These are phyloP conservation scores for Aristolochia fimbriata DNA, from an alignment of 164 flowering plant species.

Conservation along the genomic window DNA sequence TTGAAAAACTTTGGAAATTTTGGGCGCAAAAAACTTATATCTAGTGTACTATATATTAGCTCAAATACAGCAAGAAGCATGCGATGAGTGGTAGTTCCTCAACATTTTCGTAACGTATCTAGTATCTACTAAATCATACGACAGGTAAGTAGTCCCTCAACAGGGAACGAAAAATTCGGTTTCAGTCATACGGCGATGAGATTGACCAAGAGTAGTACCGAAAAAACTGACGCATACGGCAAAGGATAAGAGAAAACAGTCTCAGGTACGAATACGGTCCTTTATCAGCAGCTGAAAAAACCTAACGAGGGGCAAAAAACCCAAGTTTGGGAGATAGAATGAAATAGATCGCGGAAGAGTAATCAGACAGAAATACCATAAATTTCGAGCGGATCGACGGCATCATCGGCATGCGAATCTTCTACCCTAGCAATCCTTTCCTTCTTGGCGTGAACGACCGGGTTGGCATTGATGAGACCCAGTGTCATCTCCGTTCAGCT, in stretches of 20 bases:
- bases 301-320: neutral
- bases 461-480: conserved; percentile 69
- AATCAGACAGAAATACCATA: conserved; percentile 37
- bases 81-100: too few relatives aligned
- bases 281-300: neutral
- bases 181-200: too few relatives aligned
- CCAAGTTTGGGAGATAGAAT: neutral
- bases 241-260: neutral
- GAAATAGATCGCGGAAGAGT: conserved; percentile 19
- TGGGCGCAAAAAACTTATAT: too few relatives aligned
- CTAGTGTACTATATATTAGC: too few relatives aligned
- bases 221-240: too few relatives aligned
- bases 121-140: too few relatives aligned
- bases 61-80: too few relatives aligned
- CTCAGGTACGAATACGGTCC: neutral
- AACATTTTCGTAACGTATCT: too few relatives aligned
- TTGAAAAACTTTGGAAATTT: too few relatives aligned
- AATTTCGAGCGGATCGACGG: conserved; percentile 69
- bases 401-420: conserved; percentile 39
- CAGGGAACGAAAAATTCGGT: too few relatives aligned
- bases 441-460: conserved; percentile 76
- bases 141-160: too few relatives aligned
- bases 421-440: conserved; percentile 60
- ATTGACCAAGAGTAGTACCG: too few relatives aligned
- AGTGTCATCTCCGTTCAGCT: conserved; percentile 35